Base-by-base conservation (phyloP, 2,329 filamentous ascomycete genomes). In the Eurotiales sp. region DNA sequence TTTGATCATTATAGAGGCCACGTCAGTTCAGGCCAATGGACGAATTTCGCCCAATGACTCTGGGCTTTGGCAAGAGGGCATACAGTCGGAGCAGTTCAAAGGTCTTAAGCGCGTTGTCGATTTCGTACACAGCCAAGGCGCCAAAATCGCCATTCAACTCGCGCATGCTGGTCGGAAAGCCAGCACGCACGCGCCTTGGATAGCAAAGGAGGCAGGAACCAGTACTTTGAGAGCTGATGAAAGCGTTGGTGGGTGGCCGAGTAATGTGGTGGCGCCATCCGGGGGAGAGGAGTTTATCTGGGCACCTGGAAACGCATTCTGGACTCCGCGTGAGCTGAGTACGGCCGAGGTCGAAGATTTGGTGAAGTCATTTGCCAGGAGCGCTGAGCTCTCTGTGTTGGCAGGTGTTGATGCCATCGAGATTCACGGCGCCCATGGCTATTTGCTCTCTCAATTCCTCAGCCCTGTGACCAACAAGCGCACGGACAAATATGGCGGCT, bases 331-430 rank as follows among this genome's bases (percentile, higher is more conserved):
- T 27, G 10, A 27, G 10, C 25, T 43, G 40, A 84, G 80, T 0
- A 71, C 80, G 0, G 72, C 76, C 1, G 84, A 91, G 53, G 89
- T 95, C 55, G 72, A 82, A 58, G 69, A 74, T 3, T 65, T 88
- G 30, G 83, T 89, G 56, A 65, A 69, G 32, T 77, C 77, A 4
- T 92, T 82, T 67, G 80, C 74, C 4, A 77, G 76, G 8, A 74
- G 80, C 3, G 80, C 82, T 0, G 70, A 71, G 53, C 70, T 83
- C 19, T 78, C 88, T 1, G 72, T 89, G 3, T 72, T 81, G 57
- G 85, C 83, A 2, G 89, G 88, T 0, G 80, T 90, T 47, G 88
- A 95, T 64, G 77, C 83, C 4, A 85, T 93, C 54, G 88, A 93
- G 67, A 80, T 92, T 30, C 88, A 92, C 71, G 80, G 77, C 53